Conservation (phyloP, 225 moss, liverwort and hornwort genomes). For the Marchantia paleacea region DNA sequence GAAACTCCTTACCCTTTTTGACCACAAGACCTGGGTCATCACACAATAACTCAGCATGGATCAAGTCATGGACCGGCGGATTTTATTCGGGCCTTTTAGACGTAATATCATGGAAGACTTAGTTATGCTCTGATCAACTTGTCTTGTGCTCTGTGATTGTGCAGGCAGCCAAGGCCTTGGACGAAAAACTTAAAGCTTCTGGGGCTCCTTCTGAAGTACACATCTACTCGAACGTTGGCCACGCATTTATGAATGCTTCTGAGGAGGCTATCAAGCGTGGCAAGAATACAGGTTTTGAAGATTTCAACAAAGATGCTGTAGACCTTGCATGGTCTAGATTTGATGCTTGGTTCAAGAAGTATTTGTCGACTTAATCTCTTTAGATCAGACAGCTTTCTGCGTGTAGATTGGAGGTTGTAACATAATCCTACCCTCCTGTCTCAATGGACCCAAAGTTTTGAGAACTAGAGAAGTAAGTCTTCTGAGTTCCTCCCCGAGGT, state of each 20-base stretch:
- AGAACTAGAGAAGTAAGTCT: too few species aligned
- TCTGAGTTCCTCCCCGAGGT: too few species aligned
- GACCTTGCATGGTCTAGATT: constrained; percentile 63
- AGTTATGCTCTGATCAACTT: neutral
- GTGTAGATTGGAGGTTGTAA: too few species aligned
- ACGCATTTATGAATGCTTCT: constrained; percentile 92
- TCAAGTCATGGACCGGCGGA: neutral
- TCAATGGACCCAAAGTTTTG: too few species aligned
- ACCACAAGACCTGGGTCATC: neutral
- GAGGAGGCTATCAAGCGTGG: constrained; percentile 74
- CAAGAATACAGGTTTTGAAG: constrained; percentile 51
- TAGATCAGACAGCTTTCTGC: too few species aligned
- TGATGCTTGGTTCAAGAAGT: constrained; percentile 65
- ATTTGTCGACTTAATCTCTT: constrained; percentile 24
- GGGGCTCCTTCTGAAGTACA: constrained; percentile 56
- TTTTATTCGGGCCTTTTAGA: neutral
- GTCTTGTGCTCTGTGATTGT: neutral
- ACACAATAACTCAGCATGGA: neutral
- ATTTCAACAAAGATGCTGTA: constrained; percentile 57
- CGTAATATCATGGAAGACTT: too few species aligned
- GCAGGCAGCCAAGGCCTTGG: constrained; percentile 62
- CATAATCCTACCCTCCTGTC: too few species aligned
- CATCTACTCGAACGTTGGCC: constrained; percentile 55
- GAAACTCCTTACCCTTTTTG: neutral
- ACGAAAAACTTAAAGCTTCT: constrained; percentile 60